Conservation (phyloP, 116 monocot species). For the Trichopus zeylanicus region DNA sequence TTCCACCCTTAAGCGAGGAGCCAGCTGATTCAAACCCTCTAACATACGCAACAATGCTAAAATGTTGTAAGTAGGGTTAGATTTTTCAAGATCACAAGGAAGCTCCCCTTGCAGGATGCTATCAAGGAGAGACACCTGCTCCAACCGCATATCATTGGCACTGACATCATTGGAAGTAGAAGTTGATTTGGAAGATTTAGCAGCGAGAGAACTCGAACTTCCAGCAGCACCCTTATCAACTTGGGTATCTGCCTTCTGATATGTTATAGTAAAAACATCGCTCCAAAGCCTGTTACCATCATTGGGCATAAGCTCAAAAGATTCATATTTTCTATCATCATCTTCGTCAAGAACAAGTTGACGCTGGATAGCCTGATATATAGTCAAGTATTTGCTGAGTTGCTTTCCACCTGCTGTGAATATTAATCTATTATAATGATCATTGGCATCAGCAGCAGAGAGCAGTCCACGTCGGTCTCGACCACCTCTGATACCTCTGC, state of each 20-base stretch:
- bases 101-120: constrained; percentile 89
- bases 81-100: constrained; percentile 86
- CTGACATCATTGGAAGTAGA: constrained; percentile 28
- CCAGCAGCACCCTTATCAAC: constrained; percentile 37
- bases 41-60: constrained; percentile 80
- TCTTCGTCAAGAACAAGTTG: constrained; percentile 79
- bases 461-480: constrained; percentile 64
- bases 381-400: constrained; percentile 73
- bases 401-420: constrained; percentile 82
- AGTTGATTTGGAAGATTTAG: constrained; percentile 39
- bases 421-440: constrained; percentile 60
- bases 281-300: constrained; percentile 77
- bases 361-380: constrained; percentile 92
- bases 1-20: constrained; percentile 72
- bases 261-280: constrained; percentile 92
- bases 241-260: constrained; percentile 72
- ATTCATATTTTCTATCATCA: constrained; percentile 53
- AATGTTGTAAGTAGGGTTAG: constrained; percentile 68
- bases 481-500: constrained; percentile 70
- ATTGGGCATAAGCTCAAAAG: constrained; percentile 31
- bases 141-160: constrained; percentile 24
- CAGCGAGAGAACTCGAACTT: constrained; percentile 24
- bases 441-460: constrained; percentile 20
- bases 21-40: constrained; percentile 78
- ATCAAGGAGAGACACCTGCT: constrained; percentile 70